Evolutionary conservation across 2,329 filamentous ascomycete species (phyloP).

Genomic region (Fusarium keratoplasticum): DNA sequence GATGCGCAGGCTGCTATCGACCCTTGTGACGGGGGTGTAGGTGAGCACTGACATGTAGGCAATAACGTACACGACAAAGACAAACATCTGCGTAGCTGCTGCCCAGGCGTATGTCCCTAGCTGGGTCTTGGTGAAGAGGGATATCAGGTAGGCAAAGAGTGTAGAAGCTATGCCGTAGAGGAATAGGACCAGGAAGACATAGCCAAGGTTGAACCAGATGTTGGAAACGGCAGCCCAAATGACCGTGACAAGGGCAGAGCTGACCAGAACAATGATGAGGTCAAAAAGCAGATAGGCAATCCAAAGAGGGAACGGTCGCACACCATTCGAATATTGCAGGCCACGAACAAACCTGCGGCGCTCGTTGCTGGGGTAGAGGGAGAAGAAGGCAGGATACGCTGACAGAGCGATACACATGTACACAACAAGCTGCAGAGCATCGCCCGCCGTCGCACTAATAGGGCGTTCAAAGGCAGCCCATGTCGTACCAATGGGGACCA

Average conservation of each 20-base stretch:
- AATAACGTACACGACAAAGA: conserved; percentile 79
- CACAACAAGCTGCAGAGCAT: conserved; percentile 81
- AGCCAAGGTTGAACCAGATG: conserved; percentile 82
- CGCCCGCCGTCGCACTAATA: conserved; percentile 74
- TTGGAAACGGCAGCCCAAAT: conserved; percentile 74
- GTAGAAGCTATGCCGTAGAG: conserved; percentile 85
- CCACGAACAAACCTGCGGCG: conserved; percentile 82
- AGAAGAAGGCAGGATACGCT: conserved; percentile 87
- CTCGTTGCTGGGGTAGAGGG: conserved; percentile 89
- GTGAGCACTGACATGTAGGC: conserved; percentile 79
- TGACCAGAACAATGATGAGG: conserved; percentile 75
- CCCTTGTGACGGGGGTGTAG: conserved; percentile 75
- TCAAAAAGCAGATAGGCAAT: conserved; percentile 85
- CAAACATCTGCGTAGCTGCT: conserved; percentile 78
- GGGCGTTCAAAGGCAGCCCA: conserved; percentile 83
- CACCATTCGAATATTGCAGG: conserved; percentile 92
- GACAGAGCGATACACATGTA: conserved; percentile 85
- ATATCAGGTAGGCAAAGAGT: conserved; percentile 83
- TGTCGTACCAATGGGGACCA: conserved; percentile 75
- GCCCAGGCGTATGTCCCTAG: conserved; percentile 87
- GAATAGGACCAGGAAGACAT: conserved; percentile 83
- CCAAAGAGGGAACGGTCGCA: conserved; percentile 86
- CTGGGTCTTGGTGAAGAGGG: conserved; percentile 82
- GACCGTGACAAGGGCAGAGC: conserved; percentile 73
- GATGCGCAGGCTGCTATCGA: conserved; percentile 74